phyloP scores from a whole-genome alignment of 306 rosid species.

The Ormosia semicastrata region DNA sequence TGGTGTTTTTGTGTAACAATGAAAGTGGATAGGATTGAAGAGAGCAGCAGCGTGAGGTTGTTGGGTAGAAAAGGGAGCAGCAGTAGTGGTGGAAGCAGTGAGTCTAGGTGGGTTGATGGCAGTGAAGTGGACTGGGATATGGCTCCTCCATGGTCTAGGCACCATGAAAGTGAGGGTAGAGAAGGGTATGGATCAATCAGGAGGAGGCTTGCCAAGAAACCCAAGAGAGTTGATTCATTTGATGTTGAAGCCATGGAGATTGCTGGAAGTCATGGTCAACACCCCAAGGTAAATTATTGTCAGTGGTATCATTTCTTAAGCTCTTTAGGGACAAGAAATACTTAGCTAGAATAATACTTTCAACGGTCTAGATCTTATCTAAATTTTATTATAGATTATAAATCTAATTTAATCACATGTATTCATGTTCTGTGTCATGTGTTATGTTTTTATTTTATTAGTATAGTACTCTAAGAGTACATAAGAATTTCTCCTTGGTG shows the following conservation, averaged over 20 bases:
- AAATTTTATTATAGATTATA: neutral
- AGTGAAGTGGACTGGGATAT: constrained; percentile 71
- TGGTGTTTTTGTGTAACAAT: constrained; percentile 22
- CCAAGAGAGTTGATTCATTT: constrained; percentile 83
- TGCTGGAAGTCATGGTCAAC: constrained; percentile 56
- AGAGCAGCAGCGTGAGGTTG: constrained; percentile 57
- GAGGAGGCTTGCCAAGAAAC: constrained; percentile 77
- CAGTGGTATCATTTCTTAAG: neutral
- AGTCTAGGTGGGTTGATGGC: constrained; percentile 76
- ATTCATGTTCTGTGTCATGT: neutral
- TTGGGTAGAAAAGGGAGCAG: constrained; percentile 27
- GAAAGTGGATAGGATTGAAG: constrained; percentile 70
- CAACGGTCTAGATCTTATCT: neutral
- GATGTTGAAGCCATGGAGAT: constrained; percentile 93
- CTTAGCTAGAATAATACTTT: neutral
- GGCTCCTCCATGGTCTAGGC: constrained; percentile 40
- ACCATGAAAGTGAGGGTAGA: constrained; percentile 36
- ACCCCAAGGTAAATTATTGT: constrained; percentile 41
- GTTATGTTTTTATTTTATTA: neutral
- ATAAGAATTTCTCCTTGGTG: neutral
- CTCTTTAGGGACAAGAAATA: neutral
- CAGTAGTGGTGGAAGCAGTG: constrained; percentile 48
- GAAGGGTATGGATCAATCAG: constrained; percentile 68
- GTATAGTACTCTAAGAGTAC: neutral
- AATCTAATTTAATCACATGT: neutral